A percentile compares a stretch with the other conserved stretches of the same genome.
Evolutionary conservation across 2,329 filamentous ascomycete species (phyloP).

Genomic region (Trematosphaeria pertusa): DNA sequence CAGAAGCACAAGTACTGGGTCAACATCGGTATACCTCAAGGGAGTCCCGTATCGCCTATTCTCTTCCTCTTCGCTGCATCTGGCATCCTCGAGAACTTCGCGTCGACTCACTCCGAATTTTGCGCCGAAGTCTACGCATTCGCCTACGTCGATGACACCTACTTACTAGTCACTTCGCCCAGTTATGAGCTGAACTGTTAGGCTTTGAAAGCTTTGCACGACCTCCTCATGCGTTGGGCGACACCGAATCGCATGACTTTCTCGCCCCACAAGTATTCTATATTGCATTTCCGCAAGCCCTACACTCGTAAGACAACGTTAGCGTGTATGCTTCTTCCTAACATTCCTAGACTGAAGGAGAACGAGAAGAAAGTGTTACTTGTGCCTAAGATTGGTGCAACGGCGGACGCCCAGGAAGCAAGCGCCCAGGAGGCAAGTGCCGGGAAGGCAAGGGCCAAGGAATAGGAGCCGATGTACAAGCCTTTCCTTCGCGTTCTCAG

Average conservation of each 20-base stretch:
- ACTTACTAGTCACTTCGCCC: not conserved
- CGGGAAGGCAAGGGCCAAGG: not conserved
- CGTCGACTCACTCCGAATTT: not conserved
- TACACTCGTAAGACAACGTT: not conserved
- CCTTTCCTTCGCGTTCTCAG: not conserved
- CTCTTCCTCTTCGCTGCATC: not conserved
- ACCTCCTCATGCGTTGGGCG: not conserved
- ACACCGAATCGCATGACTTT: not conserved
- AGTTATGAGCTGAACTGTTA: not conserved
- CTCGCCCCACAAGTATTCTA: not conserved
- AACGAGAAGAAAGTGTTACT: not conserved
- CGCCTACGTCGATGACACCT: not conserved
- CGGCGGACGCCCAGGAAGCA: too few relatives aligned
- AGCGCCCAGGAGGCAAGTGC: not conserved
- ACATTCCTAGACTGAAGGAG: not conserved
- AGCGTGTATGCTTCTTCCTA: not conserved
- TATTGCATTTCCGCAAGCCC: not conserved
- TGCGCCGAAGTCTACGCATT: not conserved
- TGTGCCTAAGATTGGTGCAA: not conserved
- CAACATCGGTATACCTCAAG: not conserved
- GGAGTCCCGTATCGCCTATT: not conserved
- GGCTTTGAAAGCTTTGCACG: not conserved
- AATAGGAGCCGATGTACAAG: not conserved
- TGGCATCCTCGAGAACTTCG: not conserved
- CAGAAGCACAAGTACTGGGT: not conserved